These are phyloP conservation scores for Leccinum pellstonianum DNA, from an alignment of 768 basidiomycete genomes.

Conservation along the genomic window DNA sequence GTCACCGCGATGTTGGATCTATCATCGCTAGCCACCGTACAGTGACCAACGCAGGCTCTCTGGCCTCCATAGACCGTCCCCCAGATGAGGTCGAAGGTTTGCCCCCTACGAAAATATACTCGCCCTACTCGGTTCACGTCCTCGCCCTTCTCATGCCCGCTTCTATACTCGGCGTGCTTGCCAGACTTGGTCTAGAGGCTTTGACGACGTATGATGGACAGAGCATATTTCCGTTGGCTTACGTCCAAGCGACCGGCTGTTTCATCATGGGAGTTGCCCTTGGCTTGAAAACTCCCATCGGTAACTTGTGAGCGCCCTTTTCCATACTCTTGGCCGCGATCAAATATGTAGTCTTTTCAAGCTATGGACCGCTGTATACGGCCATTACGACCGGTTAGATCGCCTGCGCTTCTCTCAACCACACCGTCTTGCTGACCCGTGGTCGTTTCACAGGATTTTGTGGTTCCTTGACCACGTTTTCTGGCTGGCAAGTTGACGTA, in stretches of 20 bases:
- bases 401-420: neutral
- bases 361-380: constrained; percentile 86
- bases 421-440: constrained; percentile 1
- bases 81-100: constrained; percentile 34
- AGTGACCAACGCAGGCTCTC: constrained; percentile 35
- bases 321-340: constrained; percentile 5
- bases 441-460: constrained; percentile 66
- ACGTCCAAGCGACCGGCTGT: constrained; percentile 86
- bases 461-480: constrained; percentile 95
- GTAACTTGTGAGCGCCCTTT: constrained; percentile 59
- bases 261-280: constrained; percentile 85
- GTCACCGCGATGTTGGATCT: constrained; percentile 31
- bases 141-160: constrained; percentile 74
- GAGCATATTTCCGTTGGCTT: constrained; percentile 79
- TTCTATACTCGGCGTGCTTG: constrained; percentile 83
- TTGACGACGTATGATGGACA: constrained; percentile 71
- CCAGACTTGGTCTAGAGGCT: constrained; percentile 74
- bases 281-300: constrained; percentile 68
- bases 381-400: constrained; percentile 78
- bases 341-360: constrained; percentile 32
- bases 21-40: constrained; percentile 36
- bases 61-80: constrained; percentile 43
- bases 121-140: constrained; percentile 61
- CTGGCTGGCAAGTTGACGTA: constrained; percentile 88
- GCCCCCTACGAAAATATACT: constrained; percentile 38